These are phyloP conservation scores for Chlorella sp. DNA, from an alignment of 139 green algal species.

Conservation along the genomic window DNA sequence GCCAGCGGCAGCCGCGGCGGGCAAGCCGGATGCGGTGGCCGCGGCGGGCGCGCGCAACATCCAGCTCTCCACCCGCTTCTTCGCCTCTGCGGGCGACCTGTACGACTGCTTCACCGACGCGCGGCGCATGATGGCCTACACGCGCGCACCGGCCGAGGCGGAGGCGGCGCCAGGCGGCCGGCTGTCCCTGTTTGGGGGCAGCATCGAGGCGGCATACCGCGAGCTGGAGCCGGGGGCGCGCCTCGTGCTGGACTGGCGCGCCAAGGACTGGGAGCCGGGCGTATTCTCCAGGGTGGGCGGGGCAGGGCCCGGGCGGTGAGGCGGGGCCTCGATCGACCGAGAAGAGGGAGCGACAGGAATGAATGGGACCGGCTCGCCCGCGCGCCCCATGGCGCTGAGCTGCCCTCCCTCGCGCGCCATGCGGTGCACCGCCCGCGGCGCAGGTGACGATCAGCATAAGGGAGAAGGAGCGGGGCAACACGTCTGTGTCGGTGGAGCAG, in stretches of 20 bases:
- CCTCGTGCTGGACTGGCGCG: slow-evolving; percentile 83
- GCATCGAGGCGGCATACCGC: slow-evolving; percentile 61
- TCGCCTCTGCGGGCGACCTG: slow-evolving; percentile 69
- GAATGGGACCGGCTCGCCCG: no score
- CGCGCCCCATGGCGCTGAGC: neutral
- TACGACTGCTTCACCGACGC: slow-evolving; percentile 82
- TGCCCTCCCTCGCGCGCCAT: neutral
- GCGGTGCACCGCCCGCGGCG: neutral
- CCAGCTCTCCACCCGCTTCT: slow-evolving; percentile 69
- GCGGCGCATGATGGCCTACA: slow-evolving; percentile 62
- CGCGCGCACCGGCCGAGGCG: slow-evolving; percentile 53
- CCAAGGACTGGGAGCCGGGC: slow-evolving; percentile 84
- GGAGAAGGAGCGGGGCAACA: slow-evolving; percentile 68
- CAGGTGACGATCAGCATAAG: slow-evolving; percentile 67
- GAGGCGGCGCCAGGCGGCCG: slow-evolving; percentile 46
- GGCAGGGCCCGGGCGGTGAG: neutral
- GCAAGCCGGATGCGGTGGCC: neutral
- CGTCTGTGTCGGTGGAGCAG: slow-evolving; percentile 66
- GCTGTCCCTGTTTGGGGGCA: slow-evolving; percentile 74
- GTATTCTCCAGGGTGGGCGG: slow-evolving; percentile 52
- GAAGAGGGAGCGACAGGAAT: neutral
- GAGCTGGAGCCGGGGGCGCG: slow-evolving; percentile 57
- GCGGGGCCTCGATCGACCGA: neutral
- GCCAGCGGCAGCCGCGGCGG: neutral
- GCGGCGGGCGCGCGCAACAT: slow-evolving; percentile 37